Conservation (phyloP, 1,284 basidiomycete genomes). For the Cystobasidiaceae sp. region DNA sequence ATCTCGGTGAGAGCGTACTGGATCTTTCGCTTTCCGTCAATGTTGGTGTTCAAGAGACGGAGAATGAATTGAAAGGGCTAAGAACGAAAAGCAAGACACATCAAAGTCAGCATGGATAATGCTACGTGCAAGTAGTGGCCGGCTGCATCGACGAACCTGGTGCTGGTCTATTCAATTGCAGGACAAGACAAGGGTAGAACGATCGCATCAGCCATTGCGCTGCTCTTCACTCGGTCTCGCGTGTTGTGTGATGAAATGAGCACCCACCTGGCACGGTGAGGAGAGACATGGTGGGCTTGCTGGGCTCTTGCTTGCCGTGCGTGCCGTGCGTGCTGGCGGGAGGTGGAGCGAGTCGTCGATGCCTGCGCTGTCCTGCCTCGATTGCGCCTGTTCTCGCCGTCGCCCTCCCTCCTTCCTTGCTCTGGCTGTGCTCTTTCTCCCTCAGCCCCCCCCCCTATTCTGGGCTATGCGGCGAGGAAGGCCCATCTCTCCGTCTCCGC, state of each 20-base stretch:
- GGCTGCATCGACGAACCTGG: constrained; percentile 22
- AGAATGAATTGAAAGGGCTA: constrained; percentile 79
- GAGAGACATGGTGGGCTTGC: constrained; percentile 22
- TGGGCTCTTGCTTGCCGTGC: neutral
- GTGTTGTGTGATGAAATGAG: neutral
- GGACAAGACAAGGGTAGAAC: neutral
- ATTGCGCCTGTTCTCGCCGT: neutral
- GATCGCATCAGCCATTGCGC: neutral
- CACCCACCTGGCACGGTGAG: constrained; percentile 21
- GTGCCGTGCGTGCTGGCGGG: neutral
- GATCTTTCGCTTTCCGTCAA: constrained; percentile 97
- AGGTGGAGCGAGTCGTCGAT: neutral
- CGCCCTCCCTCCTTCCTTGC: neutral
- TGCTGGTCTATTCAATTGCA: constrained; percentile 4
- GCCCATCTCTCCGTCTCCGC: neutral
- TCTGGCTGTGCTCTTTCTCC: too few species aligned
- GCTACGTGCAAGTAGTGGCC: too few species aligned
- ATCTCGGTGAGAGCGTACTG: constrained; percentile 97
- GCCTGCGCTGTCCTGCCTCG: neutral
- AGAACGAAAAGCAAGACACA: neutral
- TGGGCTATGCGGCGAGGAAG: neutral
- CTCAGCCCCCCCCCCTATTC: neutral
- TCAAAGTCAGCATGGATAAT: too few species aligned
- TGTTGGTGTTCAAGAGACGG: constrained; percentile 99
- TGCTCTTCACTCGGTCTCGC: too few species aligned